Percentiles rank a stretch among this genome's conserved stretches.
phyloP scores from a whole-genome alignment of 2,329 filamentous ascomycete species.

The Penicillium sp. region DNA sequence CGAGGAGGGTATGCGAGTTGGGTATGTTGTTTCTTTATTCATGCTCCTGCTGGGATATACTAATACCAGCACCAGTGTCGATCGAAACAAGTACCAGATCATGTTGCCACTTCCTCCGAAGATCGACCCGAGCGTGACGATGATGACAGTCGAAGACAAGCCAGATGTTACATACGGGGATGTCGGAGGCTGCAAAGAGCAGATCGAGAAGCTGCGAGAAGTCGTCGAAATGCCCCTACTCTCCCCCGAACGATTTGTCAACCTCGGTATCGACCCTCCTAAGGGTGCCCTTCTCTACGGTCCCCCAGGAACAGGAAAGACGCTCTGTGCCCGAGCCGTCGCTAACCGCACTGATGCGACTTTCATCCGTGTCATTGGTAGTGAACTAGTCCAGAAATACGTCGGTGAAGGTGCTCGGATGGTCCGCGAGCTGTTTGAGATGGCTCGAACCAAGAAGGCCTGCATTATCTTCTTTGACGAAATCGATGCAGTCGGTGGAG shows the following conservation, averaged over 20 bases:
- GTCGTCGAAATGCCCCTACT: slow-evolving; percentile 98
- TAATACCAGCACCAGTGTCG: slow-evolving; percentile 63
- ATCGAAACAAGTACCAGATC: slow-evolving; percentile 99
- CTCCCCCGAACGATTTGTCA: slow-evolving; percentile 95
- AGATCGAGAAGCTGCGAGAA: slow-evolving; percentile 98
- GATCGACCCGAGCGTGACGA: slow-evolving; percentile 98
- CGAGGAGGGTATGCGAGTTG: slow-evolving; percentile 98
- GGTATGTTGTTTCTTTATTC: slow-evolving; percentile 52
- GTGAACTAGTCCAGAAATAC: slow-evolving; percentile 97
- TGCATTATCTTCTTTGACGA: slow-evolving; percentile 99
- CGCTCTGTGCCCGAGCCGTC: slow-evolving; percentile 93
- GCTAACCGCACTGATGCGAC: slow-evolving; percentile 98
- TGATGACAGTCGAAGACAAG: slow-evolving; percentile 99
- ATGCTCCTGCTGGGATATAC: not conserved
- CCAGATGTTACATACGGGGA: slow-evolving; percentile 98
- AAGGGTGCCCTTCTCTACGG: slow-evolving; percentile 97
- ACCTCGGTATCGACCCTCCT: slow-evolving; percentile 97
- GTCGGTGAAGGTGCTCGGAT: slow-evolving; percentile 97
- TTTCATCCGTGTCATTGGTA: slow-evolving; percentile 98
- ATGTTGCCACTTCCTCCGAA: slow-evolving; percentile 94
- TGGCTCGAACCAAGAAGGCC: slow-evolving; percentile 98
- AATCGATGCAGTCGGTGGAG: slow-evolving; percentile 94
- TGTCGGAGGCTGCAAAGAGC: slow-evolving; percentile 98
- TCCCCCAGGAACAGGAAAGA: slow-evolving; percentile 98
- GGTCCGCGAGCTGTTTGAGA: slow-evolving; percentile 98